Evolutionary conservation across 2,329 filamentous ascomycete species (phyloP).

Genomic region (Cordyceps cateniannulata): DNA sequence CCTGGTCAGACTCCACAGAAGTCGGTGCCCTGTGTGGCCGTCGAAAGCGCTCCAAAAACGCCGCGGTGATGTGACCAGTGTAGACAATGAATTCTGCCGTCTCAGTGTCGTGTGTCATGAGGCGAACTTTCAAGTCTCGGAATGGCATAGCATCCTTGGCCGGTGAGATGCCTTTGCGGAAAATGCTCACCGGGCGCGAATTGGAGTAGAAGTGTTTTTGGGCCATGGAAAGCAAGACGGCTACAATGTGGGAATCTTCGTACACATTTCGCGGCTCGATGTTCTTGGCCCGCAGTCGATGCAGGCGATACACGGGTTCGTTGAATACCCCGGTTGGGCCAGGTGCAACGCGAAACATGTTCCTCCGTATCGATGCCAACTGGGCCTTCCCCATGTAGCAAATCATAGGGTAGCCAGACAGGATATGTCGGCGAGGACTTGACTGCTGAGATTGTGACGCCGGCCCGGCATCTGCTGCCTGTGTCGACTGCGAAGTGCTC

Average conservation of each 20-base stretch:
- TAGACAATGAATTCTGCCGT: conserved; percentile 48
- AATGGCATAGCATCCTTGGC: conserved; percentile 26
- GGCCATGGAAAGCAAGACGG: conserved; percentile 49
- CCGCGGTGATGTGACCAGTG: conserved; percentile 39
- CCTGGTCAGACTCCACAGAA: conserved; percentile 19
- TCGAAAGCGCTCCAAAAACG: conserved; percentile 45
- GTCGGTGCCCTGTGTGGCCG: conserved; percentile 35
- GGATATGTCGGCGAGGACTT: conserved; percentile 13
- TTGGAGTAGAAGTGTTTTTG: conserved; percentile 45
- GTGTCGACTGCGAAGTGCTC: conserved; percentile 30
- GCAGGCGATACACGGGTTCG: conserved; percentile 40
- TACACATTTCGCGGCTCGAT: conserved; percentile 42
- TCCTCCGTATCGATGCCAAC: conserved; percentile 38
- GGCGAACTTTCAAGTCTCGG: conserved; percentile 40
- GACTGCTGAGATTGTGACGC: conserved; percentile 19
- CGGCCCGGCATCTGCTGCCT: conserved; percentile 24
- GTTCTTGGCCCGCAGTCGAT: conserved; percentile 39
- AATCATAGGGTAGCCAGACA: conserved; percentile 28
- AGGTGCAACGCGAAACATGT: conserved; percentile 38
- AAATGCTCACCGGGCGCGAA: conserved; percentile 14
- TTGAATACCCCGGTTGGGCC: conserved; percentile 38
- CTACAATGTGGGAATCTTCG: conserved; percentile 47
- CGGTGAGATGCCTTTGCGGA: conserved; percentile 22
- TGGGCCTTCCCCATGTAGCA: conserved; percentile 43
- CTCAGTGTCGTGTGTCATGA: conserved; percentile 45